Base-by-base conservation (phyloP, 495 filamentous ascomycete species). In the Glutinoglossum americanum region DNA sequence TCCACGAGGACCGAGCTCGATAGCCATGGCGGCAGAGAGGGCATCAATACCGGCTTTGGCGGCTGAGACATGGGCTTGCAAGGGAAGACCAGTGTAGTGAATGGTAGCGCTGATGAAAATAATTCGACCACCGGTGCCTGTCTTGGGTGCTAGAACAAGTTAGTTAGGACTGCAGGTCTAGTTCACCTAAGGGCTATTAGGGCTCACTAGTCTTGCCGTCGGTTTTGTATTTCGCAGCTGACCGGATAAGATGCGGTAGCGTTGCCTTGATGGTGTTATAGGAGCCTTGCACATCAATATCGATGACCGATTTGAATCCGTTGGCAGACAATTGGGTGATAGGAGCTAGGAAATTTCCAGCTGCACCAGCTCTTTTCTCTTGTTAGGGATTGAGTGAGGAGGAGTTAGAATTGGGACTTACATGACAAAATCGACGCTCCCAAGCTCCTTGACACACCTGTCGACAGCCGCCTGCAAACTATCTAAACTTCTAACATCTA, bases 231-330 rank as follows among this genome's bases (percentile, higher is more conserved):
- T 79, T 78, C 6, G 67, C 62, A 0, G 82, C 87, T 0, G 88
- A 94, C 64, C 76, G 75, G 25, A 86, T 64, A 41, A 98, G 76
- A 62, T 94, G 74, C 0, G 85, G 82, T 7, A 95, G 68, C 0
- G 85, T 88, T 1, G 92, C 90, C 71, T 98, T 98, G 62, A 94
- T 74, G 7, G 87, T 95, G 69, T 97, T 93, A 69, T 83, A 98
- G 4, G 86, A 92, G 28, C 92, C 92, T 28, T 95, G 68, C 0
- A 94, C 81, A 66, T 98, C 92, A 64, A 98, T 98, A 49, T 98
- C 92, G 61, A 98, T 89, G 44, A 98, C 92, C 0, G 85, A 74
- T 68, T 89, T 94, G 78, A 98, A 95, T 19, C 86, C 92, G 65
- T 96, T 96, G 48, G 83, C 69, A 1, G 78, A 84, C 3, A 96